Evolutionary conservation across 2,329 filamentous ascomycete species (phyloP), one percentile per base, ranked within the genome.

Genomic region (Botrytis paeoniae): DNA sequence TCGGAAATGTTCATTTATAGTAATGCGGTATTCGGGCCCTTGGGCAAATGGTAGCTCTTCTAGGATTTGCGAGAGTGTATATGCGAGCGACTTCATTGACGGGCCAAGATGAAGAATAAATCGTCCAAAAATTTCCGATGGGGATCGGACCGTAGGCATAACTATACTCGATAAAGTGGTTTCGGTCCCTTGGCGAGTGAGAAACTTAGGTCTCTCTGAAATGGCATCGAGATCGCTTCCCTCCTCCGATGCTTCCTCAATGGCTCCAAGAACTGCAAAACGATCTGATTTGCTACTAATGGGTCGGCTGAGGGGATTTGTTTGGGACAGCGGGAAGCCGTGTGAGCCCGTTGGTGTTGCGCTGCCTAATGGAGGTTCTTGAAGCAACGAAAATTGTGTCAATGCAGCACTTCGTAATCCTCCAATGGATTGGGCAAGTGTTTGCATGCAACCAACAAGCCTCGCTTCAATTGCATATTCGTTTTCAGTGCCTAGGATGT

Each of bases 81-180:
- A 96, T 4, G 94, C 93, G n/a, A 99, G 84, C 0, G 95, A 98
- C 82, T 97, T 97, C 90, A 98, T 97, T 0, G 95, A 96, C 1
- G 96, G 96, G 0, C 96, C 96, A 35, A 99, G 85, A 76, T 96
- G 89, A 32, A 88, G 86, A 74, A 99, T 97, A 81, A 98, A 99
- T 8, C 95, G 86, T 18, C 94, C 90, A 80, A 98, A 98, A 76
- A 98, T 97, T 73, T 97, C 94, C 0, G 92, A 89, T 0, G 95
- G 90, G 2, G 89, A 87, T 54, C 85, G 85, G 73, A 89, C 87
- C 0, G 82, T 78, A 5, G 83, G 82, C 60, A 78, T 76, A 64
- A 70, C 78, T 66, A 37, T 80, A 63, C 75, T 78, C 9, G 73
- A 68, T 20, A 76, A 20, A 74, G 77, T 79, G 39, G 77, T 73